Percentiles rank a stretch among this genome's conserved stretches.
phyloP scores from a whole-genome alignment of 192 early-diverging fungal genomes.

The Coemansia sp. region DNA sequence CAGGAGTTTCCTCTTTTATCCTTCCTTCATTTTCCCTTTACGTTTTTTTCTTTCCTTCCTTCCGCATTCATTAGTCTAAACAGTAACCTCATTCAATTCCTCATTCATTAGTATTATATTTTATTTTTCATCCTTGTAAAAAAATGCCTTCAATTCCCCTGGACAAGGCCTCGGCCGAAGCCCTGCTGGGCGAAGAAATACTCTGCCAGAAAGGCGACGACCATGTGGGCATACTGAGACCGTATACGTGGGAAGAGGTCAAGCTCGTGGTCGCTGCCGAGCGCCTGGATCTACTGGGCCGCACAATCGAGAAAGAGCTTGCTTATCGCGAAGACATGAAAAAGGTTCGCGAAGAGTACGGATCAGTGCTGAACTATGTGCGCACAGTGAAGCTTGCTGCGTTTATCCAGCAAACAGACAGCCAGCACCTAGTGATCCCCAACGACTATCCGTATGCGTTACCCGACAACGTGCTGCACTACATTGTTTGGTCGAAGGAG shows the following conservation, averaged over 20 bases:
- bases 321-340: constrained; percentile 31
- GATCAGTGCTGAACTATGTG: constrained; percentile 30
- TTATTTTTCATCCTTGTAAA: not conserved
- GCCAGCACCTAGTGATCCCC: constrained; percentile 33
- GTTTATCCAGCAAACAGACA: constrained; percentile 23
- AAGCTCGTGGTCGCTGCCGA: constrained; percentile 30
- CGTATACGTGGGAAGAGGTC: constrained; percentile 39
- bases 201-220: constrained; percentile 16
- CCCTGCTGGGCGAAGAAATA: constrained; percentile 12
- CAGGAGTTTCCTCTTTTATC: too few species aligned
- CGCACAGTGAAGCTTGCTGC: constrained; percentile 33
- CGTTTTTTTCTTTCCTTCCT: not conserved
- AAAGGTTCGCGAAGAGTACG: constrained; percentile 27
- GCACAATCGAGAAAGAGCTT: constrained; percentile 21
- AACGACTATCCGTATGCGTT: constrained; percentile 56
- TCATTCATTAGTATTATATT: too few species aligned
- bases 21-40: too few species aligned
- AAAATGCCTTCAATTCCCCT: too few species aligned
- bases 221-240: constrained; percentile 16
- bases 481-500: constrained; percentile 51
- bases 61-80: not conserved
- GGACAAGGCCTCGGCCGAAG: not conserved
- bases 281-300: constrained; percentile 41
- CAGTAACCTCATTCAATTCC: not conserved
- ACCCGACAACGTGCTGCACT: constrained; percentile 20